phyloP scores from a whole-genome alignment of 2,329 filamentous ascomycete species.

The Nakataea oryzae region DNA sequence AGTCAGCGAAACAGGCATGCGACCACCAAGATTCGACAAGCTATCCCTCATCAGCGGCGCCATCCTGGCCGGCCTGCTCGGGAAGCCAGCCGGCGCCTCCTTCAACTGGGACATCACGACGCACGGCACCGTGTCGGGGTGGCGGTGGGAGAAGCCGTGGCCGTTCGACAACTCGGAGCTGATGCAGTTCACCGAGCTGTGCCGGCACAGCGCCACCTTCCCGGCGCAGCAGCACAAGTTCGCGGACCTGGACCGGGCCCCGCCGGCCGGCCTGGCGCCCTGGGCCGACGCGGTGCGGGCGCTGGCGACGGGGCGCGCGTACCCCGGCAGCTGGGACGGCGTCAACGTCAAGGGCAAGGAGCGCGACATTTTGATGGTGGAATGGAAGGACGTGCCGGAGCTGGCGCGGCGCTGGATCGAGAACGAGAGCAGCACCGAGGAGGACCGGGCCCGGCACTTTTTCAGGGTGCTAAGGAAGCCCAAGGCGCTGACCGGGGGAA shows the following conservation, averaged over 20 bases:
- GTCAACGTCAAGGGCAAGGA: slow-evolving; percentile 26
- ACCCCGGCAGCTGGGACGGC: slow-evolving; percentile 30
- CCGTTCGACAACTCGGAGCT: slow-evolving; percentile 16
- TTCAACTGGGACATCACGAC: slow-evolving; percentile 18
- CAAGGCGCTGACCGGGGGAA: slow-evolving; percentile 18
- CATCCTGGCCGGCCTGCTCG: background rate
- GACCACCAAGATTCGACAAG: background rate
- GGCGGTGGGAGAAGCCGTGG: slow-evolving; percentile 19
- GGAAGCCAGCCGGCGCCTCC: background rate
- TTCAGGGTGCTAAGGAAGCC: slow-evolving; percentile 12
- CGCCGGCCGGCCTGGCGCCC: slow-evolving; percentile 14
- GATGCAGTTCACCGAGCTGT: slow-evolving; percentile 17
- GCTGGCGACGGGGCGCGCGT: slow-evolving; percentile 15
- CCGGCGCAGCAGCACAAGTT: slow-evolving; percentile 18
- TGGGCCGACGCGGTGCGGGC: slow-evolving; percentile 16
- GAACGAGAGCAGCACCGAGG: slow-evolving; percentile 7
- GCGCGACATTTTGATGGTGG: slow-evolving; percentile 26
- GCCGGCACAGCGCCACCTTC: slow-evolving; percentile 15
- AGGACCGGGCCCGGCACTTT: slow-evolving; percentile 8
- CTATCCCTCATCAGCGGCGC: background rate
- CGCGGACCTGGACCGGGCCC: slow-evolving; percentile 11
- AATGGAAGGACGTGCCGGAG: slow-evolving; percentile 20
- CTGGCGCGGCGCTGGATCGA: slow-evolving; percentile 24
- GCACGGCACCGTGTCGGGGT: slow-evolving; percentile 16
- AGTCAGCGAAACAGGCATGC: background rate